phyloP scores from a whole-genome alignment of 2,329 filamentous ascomycete genomes.

The Fusarium odoratissimum region DNA sequence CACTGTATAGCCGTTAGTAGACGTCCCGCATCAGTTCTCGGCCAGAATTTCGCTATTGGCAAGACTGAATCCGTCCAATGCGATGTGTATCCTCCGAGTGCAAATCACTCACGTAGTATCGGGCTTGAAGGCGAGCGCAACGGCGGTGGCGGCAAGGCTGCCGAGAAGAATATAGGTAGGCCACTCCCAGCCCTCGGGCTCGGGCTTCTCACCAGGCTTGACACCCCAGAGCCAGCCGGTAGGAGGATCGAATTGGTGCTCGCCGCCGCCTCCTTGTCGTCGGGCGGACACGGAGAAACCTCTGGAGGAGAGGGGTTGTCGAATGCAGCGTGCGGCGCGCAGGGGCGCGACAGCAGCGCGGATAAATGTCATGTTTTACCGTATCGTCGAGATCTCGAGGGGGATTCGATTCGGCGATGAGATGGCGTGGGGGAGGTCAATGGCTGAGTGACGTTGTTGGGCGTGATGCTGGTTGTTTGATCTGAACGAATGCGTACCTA shows the following conservation, averaged over 20 bases:
- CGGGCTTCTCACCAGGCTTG: conserved; percentile 93
- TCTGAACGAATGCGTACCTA: conserved; percentile 34
- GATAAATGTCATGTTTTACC: conserved; percentile 50
- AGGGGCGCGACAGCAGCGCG: conserved; percentile 53
- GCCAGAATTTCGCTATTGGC: background rate
- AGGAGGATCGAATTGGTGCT: conserved; percentile 88
- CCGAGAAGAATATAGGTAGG: conserved; percentile 87
- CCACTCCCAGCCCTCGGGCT: conserved; percentile 96
- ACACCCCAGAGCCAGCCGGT: conserved; percentile 93
- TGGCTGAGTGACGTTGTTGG: conserved; percentile 43
- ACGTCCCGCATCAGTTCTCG: conserved; percentile 17
- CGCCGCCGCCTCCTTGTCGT: conserved; percentile 59
- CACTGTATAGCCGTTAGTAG: conserved; percentile 67
- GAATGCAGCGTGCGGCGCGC: conserved; percentile 53
- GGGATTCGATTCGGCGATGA: conserved; percentile 39
- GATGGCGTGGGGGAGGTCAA: conserved; percentile 43
- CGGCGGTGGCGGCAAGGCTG: conserved; percentile 75
- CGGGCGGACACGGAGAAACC: conserved; percentile 59
- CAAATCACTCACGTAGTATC: conserved; percentile 88
- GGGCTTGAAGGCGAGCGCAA: conserved; percentile 95
- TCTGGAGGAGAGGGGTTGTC: conserved; percentile 50
- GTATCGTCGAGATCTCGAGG: conserved; percentile 32
- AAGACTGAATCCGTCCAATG: background rate
- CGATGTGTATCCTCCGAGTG: background rate
- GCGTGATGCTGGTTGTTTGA: conserved; percentile 38